Evolutionary conservation across 345 rosid genomes (phyloP).

Genomic region (Sonneratia alba): DNA sequence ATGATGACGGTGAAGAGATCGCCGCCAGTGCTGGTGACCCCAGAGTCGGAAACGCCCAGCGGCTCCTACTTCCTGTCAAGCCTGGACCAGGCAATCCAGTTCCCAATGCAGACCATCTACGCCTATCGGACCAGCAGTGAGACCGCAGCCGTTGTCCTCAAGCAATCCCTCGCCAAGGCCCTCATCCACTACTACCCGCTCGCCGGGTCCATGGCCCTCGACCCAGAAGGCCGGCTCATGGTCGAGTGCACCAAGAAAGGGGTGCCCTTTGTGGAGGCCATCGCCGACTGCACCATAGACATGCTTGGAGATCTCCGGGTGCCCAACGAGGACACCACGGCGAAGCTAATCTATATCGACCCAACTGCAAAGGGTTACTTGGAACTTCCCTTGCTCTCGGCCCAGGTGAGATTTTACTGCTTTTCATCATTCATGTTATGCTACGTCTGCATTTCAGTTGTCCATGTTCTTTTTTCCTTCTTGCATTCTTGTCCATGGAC

Average conservation of each 20-base stretch:
- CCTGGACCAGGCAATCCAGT: constrained; percentile 14
- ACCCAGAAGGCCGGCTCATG: constrained; percentile 6
- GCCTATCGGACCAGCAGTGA: neutral
- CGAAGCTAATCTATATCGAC: constrained; percentile 15
- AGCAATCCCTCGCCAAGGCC: constrained; percentile 13
- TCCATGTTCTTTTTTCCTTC: neutral
- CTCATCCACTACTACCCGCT: constrained; percentile 15
- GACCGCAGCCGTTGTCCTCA: constrained; percentile 3
- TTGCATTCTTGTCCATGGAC: neutral
- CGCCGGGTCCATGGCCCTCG: constrained; percentile 1
- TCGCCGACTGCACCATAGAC: constrained; percentile 11
- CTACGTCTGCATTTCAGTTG: neutral
- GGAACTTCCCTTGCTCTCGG: constrained; percentile 4
- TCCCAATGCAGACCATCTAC: constrained; percentile 9
- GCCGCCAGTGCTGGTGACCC: neutral
- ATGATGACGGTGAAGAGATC: constrained; percentile 7
- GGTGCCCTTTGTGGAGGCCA: constrained; percentile 21
- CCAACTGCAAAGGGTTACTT: constrained; percentile 6
- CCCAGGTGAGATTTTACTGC: constrained; percentile 5
- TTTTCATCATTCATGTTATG: neutral
- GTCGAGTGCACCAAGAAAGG: constrained; percentile 12
- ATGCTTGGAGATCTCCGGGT: constrained; percentile 16
- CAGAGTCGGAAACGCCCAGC: constrained; percentile 8
- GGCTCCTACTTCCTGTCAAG: constrained; percentile 13
- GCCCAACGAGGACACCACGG: constrained; percentile 10